Evolutionary conservation across 345 rosid species (phyloP).

Genomic region (Lagerstroemia speciosa): DNA sequence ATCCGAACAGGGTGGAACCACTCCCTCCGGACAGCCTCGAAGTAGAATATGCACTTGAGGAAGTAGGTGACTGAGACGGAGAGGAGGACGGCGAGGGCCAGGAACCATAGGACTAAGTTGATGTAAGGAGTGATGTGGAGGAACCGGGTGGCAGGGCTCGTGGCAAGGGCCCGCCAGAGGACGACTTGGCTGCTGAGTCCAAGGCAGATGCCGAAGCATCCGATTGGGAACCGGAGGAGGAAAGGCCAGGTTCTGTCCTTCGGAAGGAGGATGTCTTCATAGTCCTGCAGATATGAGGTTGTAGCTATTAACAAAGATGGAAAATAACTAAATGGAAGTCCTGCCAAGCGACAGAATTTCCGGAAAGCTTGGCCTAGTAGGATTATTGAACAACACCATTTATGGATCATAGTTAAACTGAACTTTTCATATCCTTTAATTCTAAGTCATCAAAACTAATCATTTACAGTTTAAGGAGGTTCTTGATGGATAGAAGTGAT

Average conservation of each 20-base stretch:
- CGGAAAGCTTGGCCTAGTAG: too few species aligned
- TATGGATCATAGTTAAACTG: background rate
- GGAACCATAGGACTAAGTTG: conserved; percentile 60
- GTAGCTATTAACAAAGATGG: background rate
- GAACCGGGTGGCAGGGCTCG: conserved; percentile 59
- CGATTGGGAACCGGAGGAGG: conserved; percentile 84
- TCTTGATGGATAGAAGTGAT: background rate
- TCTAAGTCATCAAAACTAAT: too few species aligned
- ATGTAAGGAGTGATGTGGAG: conserved; percentile 61
- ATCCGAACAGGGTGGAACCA: conserved; percentile 81
- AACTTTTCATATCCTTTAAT: too few species aligned
- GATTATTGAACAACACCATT: too few species aligned
- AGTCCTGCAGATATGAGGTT: conserved; percentile 39
- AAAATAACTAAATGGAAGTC: background rate
- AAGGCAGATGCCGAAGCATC: conserved; percentile 82
- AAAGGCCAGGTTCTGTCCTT: conserved; percentile 89
- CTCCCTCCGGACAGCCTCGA: conserved; percentile 88
- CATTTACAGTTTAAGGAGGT: background rate
- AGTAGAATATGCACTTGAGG: conserved; percentile 81
- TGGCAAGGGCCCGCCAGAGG: conserved; percentile 63
- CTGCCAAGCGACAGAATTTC: background rate
- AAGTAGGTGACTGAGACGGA: conserved; percentile 60
- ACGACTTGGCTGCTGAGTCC: conserved; percentile 90
- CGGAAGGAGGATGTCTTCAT: conserved; percentile 79
- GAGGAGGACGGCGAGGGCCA: conserved; percentile 46